Evolutionary conservation across 139 green algal genomes (phyloP).

Genomic region (Limnomonas spitsbergensis): DNA sequence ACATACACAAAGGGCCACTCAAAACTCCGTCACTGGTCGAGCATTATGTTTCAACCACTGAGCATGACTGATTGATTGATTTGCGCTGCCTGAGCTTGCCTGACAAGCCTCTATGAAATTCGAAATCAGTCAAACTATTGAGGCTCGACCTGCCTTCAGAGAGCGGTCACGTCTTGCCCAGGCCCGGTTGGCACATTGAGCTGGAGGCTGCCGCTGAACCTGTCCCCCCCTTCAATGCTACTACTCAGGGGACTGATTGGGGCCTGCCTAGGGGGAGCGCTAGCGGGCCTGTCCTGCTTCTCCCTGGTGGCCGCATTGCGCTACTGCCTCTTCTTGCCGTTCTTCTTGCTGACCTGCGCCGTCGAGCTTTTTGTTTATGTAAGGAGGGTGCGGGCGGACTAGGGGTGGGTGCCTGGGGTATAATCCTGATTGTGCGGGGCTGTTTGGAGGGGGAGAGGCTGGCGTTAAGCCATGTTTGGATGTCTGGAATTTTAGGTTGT

Average conservation of each 20-base stretch:
- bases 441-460: neutral
- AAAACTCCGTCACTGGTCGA: too few relatives aligned
- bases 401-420: neutral
- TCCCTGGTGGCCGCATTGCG: neutral
- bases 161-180: neutral
- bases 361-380: too few relatives aligned
- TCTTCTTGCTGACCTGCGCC: neutral
- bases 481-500: too few relatives aligned
- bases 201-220: too few relatives aligned
- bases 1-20: too few relatives aligned
- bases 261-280: neutral
- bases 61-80: neutral
- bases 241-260: neutral
- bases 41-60: neutral
- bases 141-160: neutral
- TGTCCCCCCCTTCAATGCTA: neutral
- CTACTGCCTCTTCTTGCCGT: neutral
- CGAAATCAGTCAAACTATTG: neutral
- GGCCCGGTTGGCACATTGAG: too few relatives aligned
- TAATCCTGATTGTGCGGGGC: neutral
- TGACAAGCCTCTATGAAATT: neutral
- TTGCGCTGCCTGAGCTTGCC: neutral
- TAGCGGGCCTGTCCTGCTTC: neutral
- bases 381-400: too few relatives aligned
- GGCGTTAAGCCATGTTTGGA: neutral